Conservation (phyloP, 129 eudicot species). For the Kitagawia praeruptora region DNA sequence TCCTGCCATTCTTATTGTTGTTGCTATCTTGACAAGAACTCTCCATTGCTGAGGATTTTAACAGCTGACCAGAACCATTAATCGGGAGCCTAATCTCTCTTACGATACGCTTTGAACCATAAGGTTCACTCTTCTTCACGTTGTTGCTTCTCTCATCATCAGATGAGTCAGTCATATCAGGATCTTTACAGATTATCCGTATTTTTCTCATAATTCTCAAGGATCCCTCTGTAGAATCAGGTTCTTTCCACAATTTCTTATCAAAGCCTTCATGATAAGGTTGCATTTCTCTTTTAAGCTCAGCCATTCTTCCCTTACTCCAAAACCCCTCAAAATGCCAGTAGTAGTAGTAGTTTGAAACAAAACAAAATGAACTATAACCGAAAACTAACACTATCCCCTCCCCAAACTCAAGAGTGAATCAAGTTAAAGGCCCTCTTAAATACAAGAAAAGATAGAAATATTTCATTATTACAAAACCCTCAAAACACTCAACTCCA, state of each 20-base stretch:
- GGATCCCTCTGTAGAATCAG: conserved; percentile 12
- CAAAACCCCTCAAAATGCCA: conserved; percentile 21
- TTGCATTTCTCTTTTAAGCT: conserved; percentile 13
- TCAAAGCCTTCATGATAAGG: neutral
- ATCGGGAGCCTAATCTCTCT: conserved; percentile 42
- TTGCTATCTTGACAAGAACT: conserved; percentile 53
- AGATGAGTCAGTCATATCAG: conserved; percentile 77
- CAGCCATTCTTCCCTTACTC: conserved; percentile 28
- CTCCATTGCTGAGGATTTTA: conserved; percentile 10
- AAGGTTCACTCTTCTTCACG: conserved; percentile 9
- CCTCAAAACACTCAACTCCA: conserved; percentile 94
- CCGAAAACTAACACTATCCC: neutral
- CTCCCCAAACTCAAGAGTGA: neutral
- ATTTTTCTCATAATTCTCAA: conserved; percentile 36
- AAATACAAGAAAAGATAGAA: conserved; percentile 61
- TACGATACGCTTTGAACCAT: conserved; percentile 41
- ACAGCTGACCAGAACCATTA: neutral
- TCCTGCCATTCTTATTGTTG: conserved; percentile 29
- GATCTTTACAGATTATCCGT: conserved; percentile 67
- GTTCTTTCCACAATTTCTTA: conserved; percentile 15
- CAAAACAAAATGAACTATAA: neutral
- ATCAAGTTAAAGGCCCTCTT: conserved; percentile 63
- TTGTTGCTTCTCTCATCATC: conserved; percentile 38
- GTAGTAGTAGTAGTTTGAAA: conserved; percentile 1
- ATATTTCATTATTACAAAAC: conserved; percentile 67